phyloP scores from a whole-genome alignment of 768 basidiomycete species.

The Suillus ampliporus region DNA sequence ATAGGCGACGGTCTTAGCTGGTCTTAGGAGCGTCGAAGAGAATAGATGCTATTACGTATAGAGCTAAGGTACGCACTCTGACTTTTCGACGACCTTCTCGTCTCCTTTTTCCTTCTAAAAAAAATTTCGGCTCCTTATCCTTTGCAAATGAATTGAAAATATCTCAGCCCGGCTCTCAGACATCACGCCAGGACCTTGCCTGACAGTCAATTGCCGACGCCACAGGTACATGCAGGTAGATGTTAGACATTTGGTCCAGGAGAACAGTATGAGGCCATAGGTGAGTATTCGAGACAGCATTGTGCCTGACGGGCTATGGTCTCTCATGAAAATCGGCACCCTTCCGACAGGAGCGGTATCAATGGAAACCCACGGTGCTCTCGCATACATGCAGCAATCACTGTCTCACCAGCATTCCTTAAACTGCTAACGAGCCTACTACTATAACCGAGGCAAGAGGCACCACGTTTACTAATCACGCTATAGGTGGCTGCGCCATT shows the following conservation, averaged over 20 bases:
- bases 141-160: neutral
- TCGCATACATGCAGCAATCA: neutral
- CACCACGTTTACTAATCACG: neutral
- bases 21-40: constrained; percentile 6
- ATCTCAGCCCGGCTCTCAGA: neutral
- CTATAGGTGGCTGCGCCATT: neutral
- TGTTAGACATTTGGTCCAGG: neutral
- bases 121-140: too few relatives aligned
- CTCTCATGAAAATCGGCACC: neutral
- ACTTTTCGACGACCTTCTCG: neutral
- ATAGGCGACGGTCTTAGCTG: neutral
- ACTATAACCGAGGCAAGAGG: neutral
- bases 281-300: neutral
- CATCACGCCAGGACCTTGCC: neutral
- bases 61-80: neutral
- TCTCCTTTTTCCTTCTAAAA: too few relatives aligned
- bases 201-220: constrained; percentile 2
- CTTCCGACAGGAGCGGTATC: neutral
- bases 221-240: neutral
- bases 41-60: neutral
- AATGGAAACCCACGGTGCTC: neutral
- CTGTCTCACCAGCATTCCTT: neutral
- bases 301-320: neutral
- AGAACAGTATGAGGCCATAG: neutral
- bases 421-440: neutral